phyloP scores from a whole-genome alignment of 257 asterid genomes.

The Oldenlandia corymbosa region DNA sequence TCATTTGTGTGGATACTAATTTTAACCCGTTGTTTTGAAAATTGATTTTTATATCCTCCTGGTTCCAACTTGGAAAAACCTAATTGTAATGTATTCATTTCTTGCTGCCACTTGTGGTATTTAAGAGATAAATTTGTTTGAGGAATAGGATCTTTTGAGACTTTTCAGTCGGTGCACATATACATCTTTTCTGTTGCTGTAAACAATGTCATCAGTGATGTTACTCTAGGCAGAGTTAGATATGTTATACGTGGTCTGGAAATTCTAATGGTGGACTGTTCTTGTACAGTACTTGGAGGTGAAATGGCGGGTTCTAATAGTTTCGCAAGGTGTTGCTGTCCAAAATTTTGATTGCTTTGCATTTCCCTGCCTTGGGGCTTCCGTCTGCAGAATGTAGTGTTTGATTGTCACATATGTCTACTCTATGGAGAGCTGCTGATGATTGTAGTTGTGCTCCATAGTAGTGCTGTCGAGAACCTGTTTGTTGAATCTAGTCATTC shows the following conservation, averaged over 20 bases:
- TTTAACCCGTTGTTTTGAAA: too few species aligned
- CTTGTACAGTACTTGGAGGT: neutral
- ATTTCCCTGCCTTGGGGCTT: neutral
- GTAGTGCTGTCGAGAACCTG: neutral
- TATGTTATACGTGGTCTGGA: too few species aligned
- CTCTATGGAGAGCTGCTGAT: neutral
- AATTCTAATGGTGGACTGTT: neutral
- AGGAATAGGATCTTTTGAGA: neutral
- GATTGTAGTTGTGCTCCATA: neutral
- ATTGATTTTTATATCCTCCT: neutral
- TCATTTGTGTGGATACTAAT: too few species aligned
- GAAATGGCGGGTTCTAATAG: neutral
- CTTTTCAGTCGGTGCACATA: neutral
- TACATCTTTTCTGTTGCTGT: neutral
- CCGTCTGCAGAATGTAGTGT: neutral
- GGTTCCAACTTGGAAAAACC: neutral
- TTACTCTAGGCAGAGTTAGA: neutral
- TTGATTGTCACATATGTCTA: neutral
- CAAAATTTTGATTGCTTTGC: neutral
- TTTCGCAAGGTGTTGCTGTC: neutral
- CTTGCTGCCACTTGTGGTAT: neutral
- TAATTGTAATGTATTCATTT: neutral
- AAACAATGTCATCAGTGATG: neutral
- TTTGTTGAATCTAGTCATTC: neutral
- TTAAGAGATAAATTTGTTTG: neutral